Evolutionary conservation across 805 yeast species (phyloP), one percentile per base, ranked within the genome.

Genomic region (Ogataea haglerorum): DNA sequence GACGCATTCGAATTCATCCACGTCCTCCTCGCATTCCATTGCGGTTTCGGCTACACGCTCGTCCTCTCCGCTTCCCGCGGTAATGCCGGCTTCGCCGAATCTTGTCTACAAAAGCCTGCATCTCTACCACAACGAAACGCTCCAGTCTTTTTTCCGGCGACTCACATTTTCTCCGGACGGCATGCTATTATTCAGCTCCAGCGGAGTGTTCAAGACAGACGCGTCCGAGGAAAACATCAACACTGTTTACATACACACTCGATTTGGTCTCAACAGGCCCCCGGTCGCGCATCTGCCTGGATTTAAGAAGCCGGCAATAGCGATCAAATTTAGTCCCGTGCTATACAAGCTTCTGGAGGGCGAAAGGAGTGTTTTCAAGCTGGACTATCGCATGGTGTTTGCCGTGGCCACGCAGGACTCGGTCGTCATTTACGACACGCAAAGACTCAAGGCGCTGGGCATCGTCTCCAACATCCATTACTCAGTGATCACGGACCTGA

Each of bases 341-440:
- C 57, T 72, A 25, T 90, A 81, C 57, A 64, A 68, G 41, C 61
- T 70, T 25, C 30, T 51, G 3, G 40, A 42, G 6, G 33, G 32
- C 2, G 45, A 44, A 13, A 47, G 36, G 7, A 36, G 46, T 16
- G 72, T 72, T 10, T 73, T 87, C 45, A 62, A 68, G 4, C 61
- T 90, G 32, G 84, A 87, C 1, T 89, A 93, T 56, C 76, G 88
- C 47, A 75, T 93, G 78, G 65, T 91, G 1, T 90, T 85, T 65
- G 98, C 97, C 0, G 84, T 93, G 14, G 98, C 96, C 0, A 90
- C 97, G 0, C 89, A 86, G 42, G 96, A 87, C 57, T 75, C 90
- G 10, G 83, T 93, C 10, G 55, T 83, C 7, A 65, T 93, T 2
- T 93, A 86, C 62, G 95, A 88, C 50, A 91, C 98, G 0, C 85